Base-by-base conservation (phyloP, 805 yeast species). In the Candida cerambycidarum region DNA sequence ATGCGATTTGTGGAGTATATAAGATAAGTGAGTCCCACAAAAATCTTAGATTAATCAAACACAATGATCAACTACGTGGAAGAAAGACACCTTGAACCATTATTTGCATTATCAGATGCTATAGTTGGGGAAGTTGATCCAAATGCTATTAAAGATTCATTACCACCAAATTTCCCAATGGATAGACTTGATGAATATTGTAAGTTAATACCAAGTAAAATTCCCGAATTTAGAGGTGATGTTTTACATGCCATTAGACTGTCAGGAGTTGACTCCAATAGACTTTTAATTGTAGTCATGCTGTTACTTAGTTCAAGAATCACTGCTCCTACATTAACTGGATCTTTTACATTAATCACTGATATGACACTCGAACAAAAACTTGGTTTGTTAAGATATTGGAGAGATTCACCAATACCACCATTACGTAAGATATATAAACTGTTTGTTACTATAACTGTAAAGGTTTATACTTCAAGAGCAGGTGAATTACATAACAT, bases 321-420 rank as follows among this genome's bases (percentile, higher is more conserved):
- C 7, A 45, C 57, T 12, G 56, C 67, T 25, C 71, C 67, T 3
- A 49, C 56, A 0, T 48, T 67, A 27, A 64, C 74, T n/a, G 55
- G 54, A n/a, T 54, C 69, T 7, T 47, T 62, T 10, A 69, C 63
- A 17, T 53, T 62, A 19, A 41, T 71, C 5, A 49, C 58, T 14
- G 73, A 71, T 12, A 71, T 71, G 76, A 38, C 60, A 5, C 13
- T 45, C 10, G 46, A 46, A 2, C 68, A 75, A 47, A 54, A 68
- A 14, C 65, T 56, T 35, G 46, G 39, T 2, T 43, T 74, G 13
- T 47, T 77, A 23, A 42, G 38, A 4, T 44, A 62, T 4, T 73
- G 79, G 79, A 55, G 68, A 27, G 59, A 59, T 44, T 71, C 80
- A 7, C 68, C 69, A 2, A 15, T 76, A 15, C 42, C 59, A 2